Base-by-base conservation (phyloP, 2,329 filamentous ascomycete genomes). In the Epichloe sylvatica region DNA sequence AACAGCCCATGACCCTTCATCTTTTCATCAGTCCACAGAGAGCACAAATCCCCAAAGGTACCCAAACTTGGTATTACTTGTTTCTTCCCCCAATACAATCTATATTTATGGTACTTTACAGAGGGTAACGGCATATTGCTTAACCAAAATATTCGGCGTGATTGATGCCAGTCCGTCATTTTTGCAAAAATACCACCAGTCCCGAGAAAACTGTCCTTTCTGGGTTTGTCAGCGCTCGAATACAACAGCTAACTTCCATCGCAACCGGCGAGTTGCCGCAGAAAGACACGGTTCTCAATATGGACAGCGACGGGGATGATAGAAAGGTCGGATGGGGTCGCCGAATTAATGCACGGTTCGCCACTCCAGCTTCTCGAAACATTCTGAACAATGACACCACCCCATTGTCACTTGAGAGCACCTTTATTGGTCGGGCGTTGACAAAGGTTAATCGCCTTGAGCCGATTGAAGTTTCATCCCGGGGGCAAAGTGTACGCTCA, bases 191-290 rank as follows among this genome's bases (percentile, higher is more conserved):
- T 30, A 47, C 36, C 21, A 11, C 43, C 39, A 52, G 2, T 46
- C 55, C 11, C 52, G 53, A 46, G 38, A 52, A 37, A 51, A 61
- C 44, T 6, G 47, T 45, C 5, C 60, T 59, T 5, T 49, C 54
- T 2, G 62, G 61, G 19, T 59, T 62, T 36, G 61, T 64, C 21
- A 49, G 56, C 23, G 52, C 59, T 30, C 63, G 62, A 36, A 60
- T 64, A 46, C 59, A 57, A 38, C 58, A 59, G 35, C 55, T 65
- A 34, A 56, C 55, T 21, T 59, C 53, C 3, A 54, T 61, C 3
- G 55, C 53, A 12, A 45, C 45, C 6, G 53, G 54, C 36, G 45
- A 55, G 36, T 30, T 15, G 25, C 7, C 30, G 5, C 41, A 37
- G 19, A 49, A 21, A 41, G 17, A 36, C 13, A 11, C 23, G 19